Percentiles rank a stretch among this genome's conserved stretches.
Evolutionary conservation across 2,329 filamentous ascomycete genomes (phyloP).

Genomic region (Colletotrichum navitas): DNA sequence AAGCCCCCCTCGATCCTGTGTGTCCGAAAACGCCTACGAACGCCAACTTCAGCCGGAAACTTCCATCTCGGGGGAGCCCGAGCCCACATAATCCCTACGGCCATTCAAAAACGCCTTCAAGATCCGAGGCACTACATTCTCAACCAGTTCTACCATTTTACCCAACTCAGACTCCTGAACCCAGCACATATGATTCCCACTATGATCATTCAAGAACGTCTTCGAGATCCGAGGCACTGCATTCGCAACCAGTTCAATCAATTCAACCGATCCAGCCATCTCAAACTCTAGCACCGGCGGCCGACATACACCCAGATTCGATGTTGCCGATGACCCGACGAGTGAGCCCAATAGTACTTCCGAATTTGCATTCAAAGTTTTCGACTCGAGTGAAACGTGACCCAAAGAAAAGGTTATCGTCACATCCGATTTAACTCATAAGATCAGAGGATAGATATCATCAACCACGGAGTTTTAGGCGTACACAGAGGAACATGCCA

Average conservation of each 20-base stretch:
- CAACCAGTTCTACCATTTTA: background rate
- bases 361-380: slow-evolving; percentile 10
- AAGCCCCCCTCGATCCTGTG: slow-evolving; percentile 16
- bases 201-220: background rate
- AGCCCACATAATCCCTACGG: background rate
- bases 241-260: background rate
- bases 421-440: too few relatives aligned
- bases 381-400: background rate
- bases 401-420: background rate
- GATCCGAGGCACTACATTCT: background rate
- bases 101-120: background rate
- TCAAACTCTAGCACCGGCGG: background rate
- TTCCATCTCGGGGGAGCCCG: background rate
- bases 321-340: background rate
- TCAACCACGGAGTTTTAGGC: background rate
- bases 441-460: background rate
- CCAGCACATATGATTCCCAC: too few relatives aligned
- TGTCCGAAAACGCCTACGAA: background rate
- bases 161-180: background rate
- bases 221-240: background rate
- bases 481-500: background rate
- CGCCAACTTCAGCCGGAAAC: slow-evolving; percentile 12
- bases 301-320: too few relatives aligned
- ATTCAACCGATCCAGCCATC: background rate
- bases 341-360: background rate